phyloP scores from a whole-genome alignment of 805 yeast species.

The Saccharomycopsis malanga region DNA sequence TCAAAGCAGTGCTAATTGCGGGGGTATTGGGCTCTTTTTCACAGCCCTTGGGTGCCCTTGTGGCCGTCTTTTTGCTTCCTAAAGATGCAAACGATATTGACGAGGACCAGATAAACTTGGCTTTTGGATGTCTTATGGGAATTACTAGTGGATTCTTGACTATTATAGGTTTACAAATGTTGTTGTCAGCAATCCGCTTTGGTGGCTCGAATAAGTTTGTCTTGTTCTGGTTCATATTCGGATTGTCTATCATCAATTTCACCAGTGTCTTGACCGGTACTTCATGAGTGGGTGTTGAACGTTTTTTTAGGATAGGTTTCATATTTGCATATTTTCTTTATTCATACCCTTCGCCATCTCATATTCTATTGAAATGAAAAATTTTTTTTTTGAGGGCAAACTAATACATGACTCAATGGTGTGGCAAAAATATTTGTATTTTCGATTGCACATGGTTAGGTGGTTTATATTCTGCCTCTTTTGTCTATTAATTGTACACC shows the following conservation, averaged over 20 bases:
- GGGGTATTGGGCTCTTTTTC: slow-evolving; percentile 73
- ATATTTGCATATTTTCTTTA: background rate
- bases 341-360: background rate
- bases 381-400: too few species aligned
- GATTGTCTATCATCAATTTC: slow-evolving; percentile 49
- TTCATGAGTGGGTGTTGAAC: background rate
- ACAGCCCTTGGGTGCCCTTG: slow-evolving; percentile 82
- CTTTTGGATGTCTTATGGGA: slow-evolving; percentile 61
- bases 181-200: slow-evolving; percentile 72
- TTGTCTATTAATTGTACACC: too few species aligned
- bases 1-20: slow-evolving; percentile 57
- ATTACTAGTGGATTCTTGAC: slow-evolving; percentile 79
- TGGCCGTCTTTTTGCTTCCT: slow-evolving; percentile 51
- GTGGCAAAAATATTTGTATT: too few species aligned
- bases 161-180: slow-evolving; percentile 80
- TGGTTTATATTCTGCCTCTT: too few species aligned
- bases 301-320: background rate
- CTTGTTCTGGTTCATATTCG: slow-evolving; percentile 51
- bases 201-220: slow-evolving; percentile 54
- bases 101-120: slow-evolving; percentile 31
- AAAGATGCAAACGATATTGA: slow-evolving; percentile 31
- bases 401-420: too few species aligned
- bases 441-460: too few species aligned
- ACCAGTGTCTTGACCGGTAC: slow-evolving; percentile 33
- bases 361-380: background rate